phyloP scores from a whole-genome alignment of 2,329 filamentous ascomycete genomes.

The Ustulina deusta region DNA sequence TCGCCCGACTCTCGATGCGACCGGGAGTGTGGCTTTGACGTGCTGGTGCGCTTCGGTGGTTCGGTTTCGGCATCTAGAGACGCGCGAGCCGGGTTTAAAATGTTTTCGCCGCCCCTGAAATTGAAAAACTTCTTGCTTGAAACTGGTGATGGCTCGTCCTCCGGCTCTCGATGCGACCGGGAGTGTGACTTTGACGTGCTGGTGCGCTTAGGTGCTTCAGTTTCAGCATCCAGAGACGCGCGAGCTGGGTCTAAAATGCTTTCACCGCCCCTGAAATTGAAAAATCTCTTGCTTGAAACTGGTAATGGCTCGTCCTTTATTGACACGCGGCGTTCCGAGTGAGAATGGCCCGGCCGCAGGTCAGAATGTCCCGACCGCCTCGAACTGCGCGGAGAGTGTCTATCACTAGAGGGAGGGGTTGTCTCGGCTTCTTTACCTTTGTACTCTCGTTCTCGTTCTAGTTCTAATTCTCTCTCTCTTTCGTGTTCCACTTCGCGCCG shows the following conservation, averaged over 20 bases:
- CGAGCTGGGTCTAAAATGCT: constrained; percentile 48
- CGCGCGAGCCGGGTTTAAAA: constrained; percentile 43
- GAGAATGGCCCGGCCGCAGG: constrained; percentile 55
- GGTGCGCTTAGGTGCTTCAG: constrained; percentile 49
- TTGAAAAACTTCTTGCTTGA: constrained; percentile 58
- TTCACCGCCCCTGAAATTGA: constrained; percentile 56
- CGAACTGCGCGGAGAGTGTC: constrained; percentile 54
- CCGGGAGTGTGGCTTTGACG: constrained; percentile 22
- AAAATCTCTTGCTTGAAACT: constrained; percentile 55
- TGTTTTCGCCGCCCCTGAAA: constrained; percentile 55
- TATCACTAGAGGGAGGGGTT: constrained; percentile 38
- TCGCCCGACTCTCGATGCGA: constrained; percentile 45
- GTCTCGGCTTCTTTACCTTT: constrained; percentile 54
- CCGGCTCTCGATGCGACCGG: constrained; percentile 44
- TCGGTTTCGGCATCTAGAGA: constrained; percentile 29
- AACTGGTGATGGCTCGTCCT: constrained; percentile 45
- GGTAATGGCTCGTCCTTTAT: constrained; percentile 47
- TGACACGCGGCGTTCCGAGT: constrained; percentile 48
- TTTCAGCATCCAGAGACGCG: constrained; percentile 29
- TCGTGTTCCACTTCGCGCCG: constrained; percentile 38
- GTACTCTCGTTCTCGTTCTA: constrained; percentile 31
- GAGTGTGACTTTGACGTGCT: constrained; percentile 34
- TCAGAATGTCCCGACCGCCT: constrained; percentile 57
- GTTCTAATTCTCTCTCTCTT: constrained; percentile 19
- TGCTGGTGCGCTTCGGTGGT: constrained; percentile 50